Evolutionary conservation across 2,329 filamentous ascomycete genomes (phyloP).

Genomic region (Dactylellina haptotyla): DNA sequence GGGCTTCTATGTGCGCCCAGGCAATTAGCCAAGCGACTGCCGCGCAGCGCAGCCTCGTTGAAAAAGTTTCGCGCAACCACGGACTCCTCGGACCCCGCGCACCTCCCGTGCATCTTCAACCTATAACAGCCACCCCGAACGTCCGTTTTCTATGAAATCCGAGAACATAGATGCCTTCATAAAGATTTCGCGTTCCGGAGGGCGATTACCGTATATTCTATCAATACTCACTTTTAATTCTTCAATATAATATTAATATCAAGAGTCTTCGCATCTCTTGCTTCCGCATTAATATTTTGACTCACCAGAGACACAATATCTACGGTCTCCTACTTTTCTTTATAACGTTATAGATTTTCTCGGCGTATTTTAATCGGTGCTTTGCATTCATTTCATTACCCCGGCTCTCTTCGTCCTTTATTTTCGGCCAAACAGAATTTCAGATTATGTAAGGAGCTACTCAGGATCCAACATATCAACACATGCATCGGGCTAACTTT

Average conservation of each 20-base stretch:
- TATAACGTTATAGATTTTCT: conserved; percentile 26
- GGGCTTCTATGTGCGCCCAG: too few species aligned
- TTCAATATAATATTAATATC: neutral
- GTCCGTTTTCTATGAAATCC: neutral
- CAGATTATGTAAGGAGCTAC: conserved; percentile 27
- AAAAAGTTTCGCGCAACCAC: conserved; percentile 1
- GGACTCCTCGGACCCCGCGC: conserved; percentile 42
- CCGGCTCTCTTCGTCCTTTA: neutral
- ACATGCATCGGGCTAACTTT: conserved; percentile 14
- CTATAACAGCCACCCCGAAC: conserved; percentile 8
- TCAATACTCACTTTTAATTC: neutral
- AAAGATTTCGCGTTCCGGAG: too few species aligned
- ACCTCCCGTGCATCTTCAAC: neutral
- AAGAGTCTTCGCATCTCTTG: neutral
- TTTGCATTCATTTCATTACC: conserved; percentile 9
- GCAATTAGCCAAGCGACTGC: conserved; percentile 33
- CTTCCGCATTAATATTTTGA: neutral
- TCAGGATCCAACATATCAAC: conserved; percentile 40
- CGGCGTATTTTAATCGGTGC: conserved; percentile 4
- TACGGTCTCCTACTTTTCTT: neutral
- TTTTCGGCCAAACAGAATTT: neutral
- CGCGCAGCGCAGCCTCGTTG: conserved; percentile 1
- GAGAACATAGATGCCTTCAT: too few species aligned
- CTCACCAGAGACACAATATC: neutral
- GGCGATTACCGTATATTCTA: too few species aligned